Percentiles rank a stretch among this genome's conserved stretches.
These are phyloP conservation scores for Pyricularia sp. DNA, from an alignment of 2,329 filamentous ascomycete species.

Conservation along the genomic window DNA sequence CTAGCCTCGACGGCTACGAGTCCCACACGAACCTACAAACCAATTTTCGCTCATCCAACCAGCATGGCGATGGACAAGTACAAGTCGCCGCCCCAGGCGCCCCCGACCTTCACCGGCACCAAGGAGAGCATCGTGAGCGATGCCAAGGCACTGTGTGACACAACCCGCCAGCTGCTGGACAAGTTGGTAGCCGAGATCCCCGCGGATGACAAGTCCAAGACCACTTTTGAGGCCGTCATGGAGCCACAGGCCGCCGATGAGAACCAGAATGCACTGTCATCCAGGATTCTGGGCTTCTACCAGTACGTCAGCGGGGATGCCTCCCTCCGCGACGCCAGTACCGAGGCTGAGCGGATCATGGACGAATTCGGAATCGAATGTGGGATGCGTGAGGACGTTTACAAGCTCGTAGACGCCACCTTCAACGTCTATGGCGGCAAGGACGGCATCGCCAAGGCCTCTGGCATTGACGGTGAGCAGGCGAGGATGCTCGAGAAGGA, in stretches of 20 bases:
- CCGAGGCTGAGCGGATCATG: constrained; percentile 62
- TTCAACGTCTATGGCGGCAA: constrained; percentile 31
- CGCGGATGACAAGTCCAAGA: constrained; percentile 33
- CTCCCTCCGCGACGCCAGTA: constrained; percentile 59
- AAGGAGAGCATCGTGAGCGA: constrained; percentile 54
- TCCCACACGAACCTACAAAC: constrained; percentile 20
- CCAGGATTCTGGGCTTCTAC: constrained; percentile 65
- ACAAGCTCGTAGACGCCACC: constrained; percentile 48
- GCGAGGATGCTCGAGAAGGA: constrained; percentile 64
- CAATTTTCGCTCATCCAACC: constrained; percentile 30
- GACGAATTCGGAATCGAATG: constrained; percentile 68
- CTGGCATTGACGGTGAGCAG: constrained; percentile 53
- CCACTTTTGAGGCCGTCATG: constrained; percentile 41
- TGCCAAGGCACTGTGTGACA: constrained; percentile 52
- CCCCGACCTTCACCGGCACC: constrained; percentile 65
- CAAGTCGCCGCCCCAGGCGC: constrained; percentile 62
- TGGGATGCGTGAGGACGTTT: constrained; percentile 72
- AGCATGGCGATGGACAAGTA: constrained; percentile 56
- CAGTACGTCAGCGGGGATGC: constrained; percentile 61
- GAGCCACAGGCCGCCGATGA: constrained; percentile 62
- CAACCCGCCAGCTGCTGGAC: constrained; percentile 52
- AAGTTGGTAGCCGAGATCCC: constrained; percentile 49
- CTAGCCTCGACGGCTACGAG: constrained; percentile 11
- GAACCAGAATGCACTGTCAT: constrained; percentile 45
- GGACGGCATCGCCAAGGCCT: constrained; percentile 35